Evolutionary conservation across 192 early-diverging fungal genomes (phyloP).

Genomic region (Allomyces javanicus): DNA sequence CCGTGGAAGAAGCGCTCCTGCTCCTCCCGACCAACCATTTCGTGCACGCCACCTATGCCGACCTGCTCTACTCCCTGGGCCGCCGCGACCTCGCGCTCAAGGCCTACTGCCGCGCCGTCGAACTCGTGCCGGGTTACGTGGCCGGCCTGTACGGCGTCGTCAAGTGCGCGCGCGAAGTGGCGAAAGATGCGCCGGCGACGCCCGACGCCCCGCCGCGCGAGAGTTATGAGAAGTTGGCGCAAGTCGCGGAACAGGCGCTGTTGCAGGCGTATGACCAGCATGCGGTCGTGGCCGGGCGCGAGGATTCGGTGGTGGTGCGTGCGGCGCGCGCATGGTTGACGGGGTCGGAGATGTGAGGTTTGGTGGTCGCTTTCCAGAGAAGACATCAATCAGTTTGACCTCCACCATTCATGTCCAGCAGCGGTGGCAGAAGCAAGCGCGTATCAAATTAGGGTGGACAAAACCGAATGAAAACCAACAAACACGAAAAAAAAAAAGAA

Average conservation of each 20-base stretch:
- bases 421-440: no score
- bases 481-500: no score
- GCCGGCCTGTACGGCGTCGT: neutral
- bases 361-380: no score
- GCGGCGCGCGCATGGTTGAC: neutral
- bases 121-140: slow-evolving; percentile 7
- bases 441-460: no score
- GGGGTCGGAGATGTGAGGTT: no score
- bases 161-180: neutral
- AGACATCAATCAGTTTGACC: no score
- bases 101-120: slow-evolving; percentile 27
- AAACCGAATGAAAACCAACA: no score
- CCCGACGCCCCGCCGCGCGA: neutral
- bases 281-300: neutral
- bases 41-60: slow-evolving; percentile 25
- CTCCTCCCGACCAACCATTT: slow-evolving; percentile 18
- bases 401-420: no score
- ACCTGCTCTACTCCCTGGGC: slow-evolving; percentile 18
- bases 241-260: neutral
- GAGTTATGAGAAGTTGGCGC: neutral
- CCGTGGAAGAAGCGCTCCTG: slow-evolving; percentile 28
- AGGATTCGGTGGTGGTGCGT: neutral
- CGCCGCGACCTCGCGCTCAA: slow-evolving; percentile 20
- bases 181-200: neutral
- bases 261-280: neutral